Evolutionary conservation across 768 basidiomycete genomes (phyloP).

Genomic region (Phanerodontia chrysosporium): DNA sequence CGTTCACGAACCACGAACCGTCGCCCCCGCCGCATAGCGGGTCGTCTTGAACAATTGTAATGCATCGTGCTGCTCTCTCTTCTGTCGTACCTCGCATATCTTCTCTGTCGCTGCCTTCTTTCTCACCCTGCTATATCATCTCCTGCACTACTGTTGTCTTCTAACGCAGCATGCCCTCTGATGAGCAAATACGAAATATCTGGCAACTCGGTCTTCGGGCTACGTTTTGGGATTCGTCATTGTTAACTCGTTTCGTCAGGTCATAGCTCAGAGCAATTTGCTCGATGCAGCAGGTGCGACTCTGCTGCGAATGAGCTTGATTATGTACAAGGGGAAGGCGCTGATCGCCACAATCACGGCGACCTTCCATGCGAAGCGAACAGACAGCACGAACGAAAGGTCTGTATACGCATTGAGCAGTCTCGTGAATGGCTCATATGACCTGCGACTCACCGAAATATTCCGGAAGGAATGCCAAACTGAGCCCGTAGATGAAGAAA

Average conservation of each 20-base stretch:
- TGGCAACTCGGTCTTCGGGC: neutral
- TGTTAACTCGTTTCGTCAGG: neutral
- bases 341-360: constrained; percentile 93
- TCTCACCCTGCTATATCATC: constrained; percentile 18
- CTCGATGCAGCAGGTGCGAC: constrained; percentile 91
- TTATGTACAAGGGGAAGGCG: constrained; percentile 84
- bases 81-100: constrained; percentile 14
- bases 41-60: constrained; percentile 20
- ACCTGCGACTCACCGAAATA: constrained; percentile 77
- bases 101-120: constrained; percentile 15
- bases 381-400: constrained; percentile 85
- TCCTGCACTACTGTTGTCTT: constrained; percentile 25
- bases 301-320: constrained; percentile 82
- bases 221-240: neutral
- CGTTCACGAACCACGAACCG: constrained; percentile 46
- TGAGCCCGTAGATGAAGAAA: constrained; percentile 80
- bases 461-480: constrained; percentile 91
- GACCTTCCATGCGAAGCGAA: constrained; percentile 90
- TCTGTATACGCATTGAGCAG: constrained; percentile 44
- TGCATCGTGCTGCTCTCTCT: neutral
- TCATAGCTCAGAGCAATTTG: constrained; percentile 63
- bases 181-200: constrained; percentile 22
- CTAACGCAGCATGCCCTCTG: constrained; percentile 24
- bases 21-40: constrained; percentile 43
- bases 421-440: neutral